Evolutionary conservation across 164 flowering plant species (phyloP).

Genomic region (Platanus orientalis): DNA sequence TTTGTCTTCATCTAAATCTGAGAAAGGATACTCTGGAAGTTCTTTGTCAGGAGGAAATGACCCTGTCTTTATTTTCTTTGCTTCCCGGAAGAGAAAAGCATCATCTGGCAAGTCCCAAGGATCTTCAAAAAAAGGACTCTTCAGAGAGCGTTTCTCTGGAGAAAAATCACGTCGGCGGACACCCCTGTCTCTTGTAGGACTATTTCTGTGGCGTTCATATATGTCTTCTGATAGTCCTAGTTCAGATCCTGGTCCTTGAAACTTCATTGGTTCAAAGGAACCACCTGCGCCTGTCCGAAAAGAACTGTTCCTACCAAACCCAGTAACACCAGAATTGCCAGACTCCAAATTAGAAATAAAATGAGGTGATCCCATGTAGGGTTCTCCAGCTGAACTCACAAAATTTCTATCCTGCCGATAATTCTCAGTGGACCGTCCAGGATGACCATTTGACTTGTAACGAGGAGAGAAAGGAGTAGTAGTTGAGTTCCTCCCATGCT

Average conservation of each 20-base stretch:
- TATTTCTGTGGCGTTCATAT: slow-evolving; percentile 31
- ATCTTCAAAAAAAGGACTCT: slow-evolving; percentile 45
- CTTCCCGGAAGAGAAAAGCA: slow-evolving; percentile 34
- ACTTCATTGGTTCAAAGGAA: slow-evolving; percentile 41
- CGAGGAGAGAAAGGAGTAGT: slow-evolving; percentile 45
- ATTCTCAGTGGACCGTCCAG: slow-evolving; percentile 33
- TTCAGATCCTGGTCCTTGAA: slow-evolving; percentile 36
- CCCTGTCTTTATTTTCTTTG: slow-evolving; percentile 60
- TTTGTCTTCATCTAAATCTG: slow-evolving; percentile 44
- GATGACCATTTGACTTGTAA: slow-evolving; percentile 29
- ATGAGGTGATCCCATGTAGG: slow-evolving; percentile 39
- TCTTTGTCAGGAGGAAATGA: slow-evolving; percentile 52
- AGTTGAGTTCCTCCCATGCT: slow-evolving; percentile 37
- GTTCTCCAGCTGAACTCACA: slow-evolving; percentile 33
- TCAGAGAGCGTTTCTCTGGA: slow-evolving; percentile 34
- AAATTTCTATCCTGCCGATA: slow-evolving; percentile 34
- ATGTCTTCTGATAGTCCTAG: slow-evolving; percentile 30
- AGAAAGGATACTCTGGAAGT: slow-evolving; percentile 69
- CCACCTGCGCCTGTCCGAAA: slow-evolving; percentile 32
- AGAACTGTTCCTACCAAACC: slow-evolving; percentile 34
- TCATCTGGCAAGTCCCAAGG: slow-evolving; percentile 78
- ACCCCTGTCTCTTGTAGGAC: slow-evolving; percentile 46
- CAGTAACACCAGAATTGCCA: slow-evolving; percentile 36
- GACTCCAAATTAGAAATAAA: slow-evolving; percentile 39
- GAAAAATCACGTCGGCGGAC: slow-evolving; percentile 38